Conservation (phyloP, 768 basidiomycete species). For the Macrolepiota dolichaula region DNA sequence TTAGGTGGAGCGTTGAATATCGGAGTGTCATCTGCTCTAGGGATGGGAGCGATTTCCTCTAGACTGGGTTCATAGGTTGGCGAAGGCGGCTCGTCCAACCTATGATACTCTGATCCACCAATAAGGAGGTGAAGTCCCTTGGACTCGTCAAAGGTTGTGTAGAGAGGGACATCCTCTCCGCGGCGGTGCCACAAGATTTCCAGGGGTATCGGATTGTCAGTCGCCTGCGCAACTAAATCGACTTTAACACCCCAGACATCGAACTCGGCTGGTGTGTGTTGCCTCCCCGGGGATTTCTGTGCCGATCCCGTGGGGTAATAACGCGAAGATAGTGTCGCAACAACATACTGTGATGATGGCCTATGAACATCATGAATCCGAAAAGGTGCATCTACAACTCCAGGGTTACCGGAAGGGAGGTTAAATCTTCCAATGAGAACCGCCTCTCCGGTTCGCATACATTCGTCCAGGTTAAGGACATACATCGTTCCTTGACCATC, state of each 20-base stretch:
- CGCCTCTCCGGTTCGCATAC: background rate
- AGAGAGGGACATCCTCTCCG: slow-evolving; percentile 69
- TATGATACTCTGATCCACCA: slow-evolving; percentile 54
- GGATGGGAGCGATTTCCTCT: slow-evolving; percentile 70
- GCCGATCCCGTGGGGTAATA: slow-evolving; percentile 28
- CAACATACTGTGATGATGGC: slow-evolving; percentile 32
- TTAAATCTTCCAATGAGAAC: slow-evolving; percentile 50
- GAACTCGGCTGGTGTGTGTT: slow-evolving; percentile 40
- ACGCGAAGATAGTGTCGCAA: slow-evolving; percentile 59
- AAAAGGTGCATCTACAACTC: slow-evolving; percentile 40
- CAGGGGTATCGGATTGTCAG: slow-evolving; percentile 32
- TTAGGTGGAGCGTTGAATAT: slow-evolving; percentile 31
- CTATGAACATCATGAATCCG: slow-evolving; percentile 40
- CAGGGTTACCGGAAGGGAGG: slow-evolving; percentile 28
- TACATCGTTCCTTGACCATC: slow-evolving; percentile 74
- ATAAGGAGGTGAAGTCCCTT: slow-evolving; percentile 51
- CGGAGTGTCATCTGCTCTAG: slow-evolving; percentile 51
- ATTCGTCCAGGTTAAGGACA: slow-evolving; percentile 30
- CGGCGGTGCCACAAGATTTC: slow-evolving; percentile 67
- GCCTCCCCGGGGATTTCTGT: slow-evolving; percentile 18
- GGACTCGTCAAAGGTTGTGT: slow-evolving; percentile 43
- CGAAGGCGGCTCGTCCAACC: slow-evolving; percentile 27
- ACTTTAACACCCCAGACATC: slow-evolving; percentile 66
- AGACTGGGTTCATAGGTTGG: slow-evolving; percentile 52
- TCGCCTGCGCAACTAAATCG: slow-evolving; percentile 30